These are phyloP conservation scores for Kazachstania martiniae DNA, from an alignment of 805 yeast genomes.

Conservation along the genomic window DNA sequence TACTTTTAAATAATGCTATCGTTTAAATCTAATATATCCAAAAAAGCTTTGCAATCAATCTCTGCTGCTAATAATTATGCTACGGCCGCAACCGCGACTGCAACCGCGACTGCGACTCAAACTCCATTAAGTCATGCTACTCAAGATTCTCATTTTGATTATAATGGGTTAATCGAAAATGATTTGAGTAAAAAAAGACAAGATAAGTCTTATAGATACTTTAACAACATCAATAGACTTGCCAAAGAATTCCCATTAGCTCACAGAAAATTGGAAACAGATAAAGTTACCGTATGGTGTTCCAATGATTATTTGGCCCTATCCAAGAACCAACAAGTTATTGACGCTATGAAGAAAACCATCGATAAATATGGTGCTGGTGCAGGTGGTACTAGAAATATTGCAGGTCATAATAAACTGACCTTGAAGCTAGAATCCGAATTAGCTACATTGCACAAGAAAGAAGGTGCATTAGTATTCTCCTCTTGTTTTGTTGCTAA, in stretches of 20 bases:
- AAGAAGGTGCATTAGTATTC: slow-evolving; percentile 90
- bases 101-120: slow-evolving; percentile 27
- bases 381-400: slow-evolving; percentile 98
- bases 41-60: neutral
- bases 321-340: slow-evolving; percentile 70
- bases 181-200: slow-evolving; percentile 65
- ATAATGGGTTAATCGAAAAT: slow-evolving; percentile 51
- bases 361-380: slow-evolving; percentile 92
- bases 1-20: too few species aligned
- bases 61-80: slow-evolving; percentile 20
- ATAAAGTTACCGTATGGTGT: slow-evolving; percentile 97
- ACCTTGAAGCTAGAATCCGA: slow-evolving; percentile 84
- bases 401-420: slow-evolving; percentile 91
- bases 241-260: slow-evolving; percentile 92
- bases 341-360: slow-evolving; percentile 65
- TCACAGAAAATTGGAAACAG: slow-evolving; percentile 62
- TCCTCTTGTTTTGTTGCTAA: slow-evolving; percentile 95
- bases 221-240: slow-evolving; percentile 93
- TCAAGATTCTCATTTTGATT: slow-evolving; percentile 53
- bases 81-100: slow-evolving; percentile 23
- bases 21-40: too few species aligned
- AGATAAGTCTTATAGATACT: slow-evolving; percentile 90
- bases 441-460: slow-evolving; percentile 82
- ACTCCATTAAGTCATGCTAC: slow-evolving; percentile 30
- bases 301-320: slow-evolving; percentile 95